Conservation (phyloP, 2,329 filamentous ascomycete genomes). For the Epichloe typhina region DNA sequence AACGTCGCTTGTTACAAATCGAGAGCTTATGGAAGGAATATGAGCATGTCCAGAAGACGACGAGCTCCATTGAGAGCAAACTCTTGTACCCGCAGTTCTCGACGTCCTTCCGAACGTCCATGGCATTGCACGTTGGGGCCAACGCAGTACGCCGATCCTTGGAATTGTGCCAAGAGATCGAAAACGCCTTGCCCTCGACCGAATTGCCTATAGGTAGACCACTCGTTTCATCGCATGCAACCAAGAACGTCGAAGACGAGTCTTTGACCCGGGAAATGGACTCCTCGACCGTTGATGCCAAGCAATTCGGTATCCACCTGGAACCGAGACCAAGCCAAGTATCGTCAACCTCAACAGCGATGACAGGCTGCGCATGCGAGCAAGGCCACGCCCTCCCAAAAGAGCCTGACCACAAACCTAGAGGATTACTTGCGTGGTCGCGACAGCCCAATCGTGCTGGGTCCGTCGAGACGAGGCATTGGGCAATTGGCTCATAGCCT, state of each 20-base stretch:
- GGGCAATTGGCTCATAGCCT: neutral
- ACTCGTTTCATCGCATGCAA: neutral
- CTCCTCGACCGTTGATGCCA: neutral
- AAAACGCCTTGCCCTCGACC: neutral
- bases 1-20: slow-evolving; percentile 19
- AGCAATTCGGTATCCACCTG: neutral
- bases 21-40: slow-evolving; percentile 23
- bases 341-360: neutral
- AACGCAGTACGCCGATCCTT: slow-evolving; percentile 10
- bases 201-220: slow-evolving; percentile 4
- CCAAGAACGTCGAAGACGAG: too few relatives aligned
- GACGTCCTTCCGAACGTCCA: slow-evolving; percentile 15
- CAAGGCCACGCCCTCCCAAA: neutral
- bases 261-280: neutral
- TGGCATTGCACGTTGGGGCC: slow-evolving; percentile 16
- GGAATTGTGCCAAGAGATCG: slow-evolving; percentile 13
- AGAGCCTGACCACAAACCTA: neutral
- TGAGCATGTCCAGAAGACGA: slow-evolving; percentile 15
- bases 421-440: neutral
- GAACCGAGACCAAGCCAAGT: neutral
- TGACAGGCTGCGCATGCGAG: neutral
- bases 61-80: slow-evolving; percentile 21
- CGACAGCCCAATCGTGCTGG: neutral
- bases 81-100: slow-evolving; percentile 19
- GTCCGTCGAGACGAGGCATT: neutral